Base-by-base conservation (phyloP, 164 flowering plant genomes). In the Pachysandra terminalis region DNA sequence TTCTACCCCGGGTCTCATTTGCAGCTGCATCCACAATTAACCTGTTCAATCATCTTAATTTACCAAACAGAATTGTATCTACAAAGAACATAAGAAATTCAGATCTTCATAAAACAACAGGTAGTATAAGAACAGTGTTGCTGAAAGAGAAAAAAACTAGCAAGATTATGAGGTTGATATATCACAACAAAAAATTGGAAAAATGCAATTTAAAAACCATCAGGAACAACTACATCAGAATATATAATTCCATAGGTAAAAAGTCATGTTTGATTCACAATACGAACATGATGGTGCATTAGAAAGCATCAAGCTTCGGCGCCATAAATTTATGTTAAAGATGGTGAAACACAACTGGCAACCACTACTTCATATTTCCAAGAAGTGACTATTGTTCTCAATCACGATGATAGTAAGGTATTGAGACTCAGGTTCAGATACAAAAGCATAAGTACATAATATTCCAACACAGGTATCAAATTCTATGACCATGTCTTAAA, bases 21-120 rank as follows among this genome's bases (percentile, higher is more conserved):
- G 78, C 56, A 73, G 91, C 95, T 94, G 88, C 84, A 79, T 6
- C 57, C 61, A 27, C 51, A 73, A 40, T 59, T 56, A 56, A 63
- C 5, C 26, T 56, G 23, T n/a, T 16, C 10, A 32, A 52, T 56
- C 66, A 56, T 23, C 21, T 56, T 56, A 19, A 63, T 41, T 45
- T 25, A 24, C 35, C 25, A 23, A 23, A 15, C 61, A 56, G 19
- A 62, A 12, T 17, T 19, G 22, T 4, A 41, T 10, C 56, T 19
- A 51, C 16, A 40, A 35, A 62, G n/a, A 27, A n/a, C 19, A 37
- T 4, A n/a, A 41, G n/a, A 41, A 62, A 9, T 17, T 55, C 10
- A 41, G 28, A 65, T 32, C 24, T n/a, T 37, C 35, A 25, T 19
- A 32, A 32, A 32, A 25, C 19, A 65, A 2, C 14, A 37, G 26